Evolutionary conservation across 768 basidiomycete genomes (phyloP).

Genomic region (Mycena indigotica): DNA sequence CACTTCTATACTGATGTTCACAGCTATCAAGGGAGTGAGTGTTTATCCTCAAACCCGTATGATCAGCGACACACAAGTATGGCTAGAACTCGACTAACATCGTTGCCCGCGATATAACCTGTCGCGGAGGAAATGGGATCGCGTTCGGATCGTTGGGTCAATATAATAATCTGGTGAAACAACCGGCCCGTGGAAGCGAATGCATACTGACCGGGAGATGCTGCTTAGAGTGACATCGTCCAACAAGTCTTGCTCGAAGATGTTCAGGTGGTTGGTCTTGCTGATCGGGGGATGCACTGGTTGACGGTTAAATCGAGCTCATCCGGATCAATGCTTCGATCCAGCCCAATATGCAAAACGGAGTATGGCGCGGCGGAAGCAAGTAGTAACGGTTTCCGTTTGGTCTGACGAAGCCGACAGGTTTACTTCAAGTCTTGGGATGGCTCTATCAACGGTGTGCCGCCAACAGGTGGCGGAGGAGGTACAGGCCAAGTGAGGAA

Average conservation of each 20-base stretch:
- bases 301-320: conserved; percentile 51
- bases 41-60: not conserved
- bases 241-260: too few relatives aligned
- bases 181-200: too few relatives aligned
- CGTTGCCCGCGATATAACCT: conserved; percentile 49
- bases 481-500: conserved; percentile 4
- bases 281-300: conserved; percentile 54
- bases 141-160: conserved; percentile 64
- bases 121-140: conserved; percentile 61
- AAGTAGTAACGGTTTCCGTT: too few relatives aligned
- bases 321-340: conserved; percentile 48
- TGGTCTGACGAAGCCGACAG: not conserved
- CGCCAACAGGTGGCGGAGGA: conserved; percentile 14
- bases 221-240: too few relatives aligned
- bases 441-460: conserved; percentile 6
- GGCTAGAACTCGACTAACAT: conserved; percentile 58
- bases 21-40: conserved; percentile 63
- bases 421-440: conserved; percentile 18
- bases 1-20: too few relatives aligned
- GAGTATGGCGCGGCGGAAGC: too few relatives aligned
- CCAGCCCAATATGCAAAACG: conserved; percentile 60
- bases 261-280: too few relatives aligned
- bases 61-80: not conserved
- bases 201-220: too few relatives aligned
- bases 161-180: conserved; percentile 55